Evolutionary conservation across 2,329 filamentous ascomycete genomes (phyloP).

Genomic region (Botrytis galanthina): DNA sequence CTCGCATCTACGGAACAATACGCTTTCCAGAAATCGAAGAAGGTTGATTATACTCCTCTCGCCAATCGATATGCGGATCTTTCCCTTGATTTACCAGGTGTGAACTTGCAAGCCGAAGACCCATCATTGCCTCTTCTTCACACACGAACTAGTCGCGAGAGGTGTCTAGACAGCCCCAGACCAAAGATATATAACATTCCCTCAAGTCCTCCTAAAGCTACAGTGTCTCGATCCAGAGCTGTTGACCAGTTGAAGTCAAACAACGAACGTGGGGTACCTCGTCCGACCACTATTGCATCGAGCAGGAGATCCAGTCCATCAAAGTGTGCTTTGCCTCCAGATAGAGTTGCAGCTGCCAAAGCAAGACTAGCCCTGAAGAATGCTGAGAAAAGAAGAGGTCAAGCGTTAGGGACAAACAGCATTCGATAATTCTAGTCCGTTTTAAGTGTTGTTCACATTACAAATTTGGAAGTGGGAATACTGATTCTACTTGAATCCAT

Average conservation of each 20-base stretch:
- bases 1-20: constrained; percentile 27
- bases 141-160: constrained; percentile 27
- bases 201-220: constrained; percentile 35
- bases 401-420: constrained; percentile 22
- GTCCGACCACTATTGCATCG: constrained; percentile 23
- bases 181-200: constrained; percentile 35
- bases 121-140: constrained; percentile 23
- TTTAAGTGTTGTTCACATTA: neutral
- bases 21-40: constrained; percentile 27
- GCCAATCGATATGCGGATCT: constrained; percentile 27
- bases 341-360: constrained; percentile 39
- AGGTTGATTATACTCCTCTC: constrained; percentile 32
- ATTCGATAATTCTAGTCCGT: constrained; percentile 6
- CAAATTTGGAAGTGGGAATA: neutral
- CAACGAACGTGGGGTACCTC: constrained; percentile 21
- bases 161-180: constrained; percentile 29
- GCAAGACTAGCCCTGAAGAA: constrained; percentile 38
- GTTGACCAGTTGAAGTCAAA: constrained; percentile 25
- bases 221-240: constrained; percentile 25
- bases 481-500: neutral
- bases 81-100: constrained; percentile 25
- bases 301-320: constrained; percentile 29
- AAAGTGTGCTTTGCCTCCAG: constrained; percentile 35
- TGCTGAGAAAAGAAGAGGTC: constrained; percentile 34
- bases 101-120: constrained; percentile 28